Conservation (phyloP, 2,329 filamentous ascomycete species). For the Aureobasidium sp. region DNA sequence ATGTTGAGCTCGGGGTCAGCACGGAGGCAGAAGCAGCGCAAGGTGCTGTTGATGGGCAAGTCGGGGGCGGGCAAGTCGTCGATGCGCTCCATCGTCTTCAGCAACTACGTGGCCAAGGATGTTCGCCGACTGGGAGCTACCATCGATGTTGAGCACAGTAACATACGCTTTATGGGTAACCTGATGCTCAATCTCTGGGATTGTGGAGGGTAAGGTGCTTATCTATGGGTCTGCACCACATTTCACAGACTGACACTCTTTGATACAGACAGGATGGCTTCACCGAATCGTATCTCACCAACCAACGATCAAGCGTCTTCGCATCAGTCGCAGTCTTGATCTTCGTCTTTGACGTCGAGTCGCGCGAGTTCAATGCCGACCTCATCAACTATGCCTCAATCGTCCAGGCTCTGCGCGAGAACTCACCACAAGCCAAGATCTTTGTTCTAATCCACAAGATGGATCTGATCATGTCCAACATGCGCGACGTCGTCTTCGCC, state of each 20-base stretch:
- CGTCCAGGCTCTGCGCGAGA: conserved; percentile 80
- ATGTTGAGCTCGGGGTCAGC: conserved; percentile 14
- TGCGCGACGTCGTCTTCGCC: conserved; percentile 75
- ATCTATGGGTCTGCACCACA: background rate
- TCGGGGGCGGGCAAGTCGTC: conserved; percentile 96
- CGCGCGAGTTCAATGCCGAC: conserved; percentile 86
- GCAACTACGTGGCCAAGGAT: conserved; percentile 96
- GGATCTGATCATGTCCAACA: conserved; percentile 79
- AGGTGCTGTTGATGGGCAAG: conserved; percentile 66
- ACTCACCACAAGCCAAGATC: conserved; percentile 71
- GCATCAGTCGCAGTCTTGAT: conserved; percentile 93
- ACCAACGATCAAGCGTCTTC: conserved; percentile 94
- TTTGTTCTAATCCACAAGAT: conserved; percentile 99
- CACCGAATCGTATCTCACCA: conserved; percentile 95
- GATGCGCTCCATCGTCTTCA: conserved; percentile 98
- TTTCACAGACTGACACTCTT: background rate
- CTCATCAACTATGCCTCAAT: conserved; percentile 88
- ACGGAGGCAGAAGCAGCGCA: conserved; percentile 46
- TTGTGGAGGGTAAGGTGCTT: conserved; percentile 66
- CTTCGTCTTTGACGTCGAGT: conserved; percentile 99
- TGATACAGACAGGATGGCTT: conserved; percentile 79
- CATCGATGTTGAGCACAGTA: conserved; percentile 96
- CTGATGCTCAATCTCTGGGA: conserved; percentile 97
- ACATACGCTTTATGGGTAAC: conserved; percentile 98
- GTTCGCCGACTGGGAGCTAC: conserved; percentile 88